Percentiles rank a stretch among this genome's conserved stretches.
phyloP scores from a whole-genome alignment of 495 filamentous ascomycete genomes.

The Xylaria bambusicola region DNA sequence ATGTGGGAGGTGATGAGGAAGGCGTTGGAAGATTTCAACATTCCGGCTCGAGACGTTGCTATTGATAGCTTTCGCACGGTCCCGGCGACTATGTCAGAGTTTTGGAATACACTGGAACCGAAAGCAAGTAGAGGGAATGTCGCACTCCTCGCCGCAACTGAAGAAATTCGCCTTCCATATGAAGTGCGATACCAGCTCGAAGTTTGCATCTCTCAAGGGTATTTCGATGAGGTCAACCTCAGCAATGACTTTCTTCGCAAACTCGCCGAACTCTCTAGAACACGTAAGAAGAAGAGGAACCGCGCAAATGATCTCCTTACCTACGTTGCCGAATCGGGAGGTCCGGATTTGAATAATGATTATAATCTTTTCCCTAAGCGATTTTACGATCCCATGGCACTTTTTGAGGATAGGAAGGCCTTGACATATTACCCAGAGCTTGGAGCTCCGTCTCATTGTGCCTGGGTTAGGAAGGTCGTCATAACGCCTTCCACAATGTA shows the following conservation, averaged over 20 bases:
- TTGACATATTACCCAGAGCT: slow-evolving; percentile 49
- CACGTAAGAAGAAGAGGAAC: slow-evolving; percentile 23
- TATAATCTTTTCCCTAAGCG: slow-evolving; percentile 48
- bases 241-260: slow-evolving; percentile 62
- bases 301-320: slow-evolving; percentile 42
- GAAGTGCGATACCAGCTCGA: slow-evolving; percentile 86
- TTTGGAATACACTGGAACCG: slow-evolving; percentile 63
- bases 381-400: slow-evolving; percentile 70
- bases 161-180: slow-evolving; percentile 61
- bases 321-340: slow-evolving; percentile 39
- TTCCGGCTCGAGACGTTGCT: slow-evolving; percentile 45
- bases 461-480: slow-evolving; percentile 70
- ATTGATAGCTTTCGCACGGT: slow-evolving; percentile 32
- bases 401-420: slow-evolving; percentile 60
- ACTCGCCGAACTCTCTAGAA: slow-evolving; percentile 51
- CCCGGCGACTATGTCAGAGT: slow-evolving; percentile 22
- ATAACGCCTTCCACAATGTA: slow-evolving; percentile 83
- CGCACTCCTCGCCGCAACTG: slow-evolving; percentile 35
- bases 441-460: slow-evolving; percentile 69
- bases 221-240: slow-evolving; percentile 79
- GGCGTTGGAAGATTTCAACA: slow-evolving; percentile 74
- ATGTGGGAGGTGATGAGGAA: slow-evolving; percentile 48
- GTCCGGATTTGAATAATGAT: not conserved
- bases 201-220: slow-evolving; percentile 79
- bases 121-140: slow-evolving; percentile 30